phyloP scores from a whole-genome alignment of 2,329 filamentous ascomycete genomes.

The Hypoxylon sp. region DNA sequence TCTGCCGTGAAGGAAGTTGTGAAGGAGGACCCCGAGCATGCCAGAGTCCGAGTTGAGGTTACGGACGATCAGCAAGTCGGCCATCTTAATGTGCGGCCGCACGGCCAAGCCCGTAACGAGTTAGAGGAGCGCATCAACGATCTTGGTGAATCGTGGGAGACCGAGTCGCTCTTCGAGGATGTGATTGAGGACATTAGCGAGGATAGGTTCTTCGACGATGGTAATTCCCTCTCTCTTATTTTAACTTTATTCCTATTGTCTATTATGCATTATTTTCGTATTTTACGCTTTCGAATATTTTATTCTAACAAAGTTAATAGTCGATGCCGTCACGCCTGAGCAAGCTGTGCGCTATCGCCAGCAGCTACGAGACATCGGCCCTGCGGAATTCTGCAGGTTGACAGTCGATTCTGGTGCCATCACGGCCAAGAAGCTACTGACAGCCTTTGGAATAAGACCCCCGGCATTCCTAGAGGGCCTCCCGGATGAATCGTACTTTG shows the following conservation, averaged over 20 bases:
- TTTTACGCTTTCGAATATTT: conserved; percentile 15
- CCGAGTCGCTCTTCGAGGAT: conserved; percentile 75
- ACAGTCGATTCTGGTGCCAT: conserved; percentile 79
- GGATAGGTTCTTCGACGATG: conserved; percentile 62
- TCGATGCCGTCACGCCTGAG: conserved; percentile 62
- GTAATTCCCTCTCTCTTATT: conserved; percentile 55
- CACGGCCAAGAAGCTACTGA: conserved; percentile 85
- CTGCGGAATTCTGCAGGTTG: conserved; percentile 80
- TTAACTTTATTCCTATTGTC: conserved; percentile 16
- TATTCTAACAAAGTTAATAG: conserved; percentile 44
- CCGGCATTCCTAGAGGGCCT: conserved; percentile 80
- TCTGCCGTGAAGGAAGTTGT: conserved; percentile 6
- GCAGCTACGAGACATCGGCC: conserved; percentile 82
- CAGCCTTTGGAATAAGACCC: conserved; percentile 84
- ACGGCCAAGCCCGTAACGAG: conserved; percentile 53
- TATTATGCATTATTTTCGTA: not conserved
- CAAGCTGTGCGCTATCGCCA: conserved; percentile 79
- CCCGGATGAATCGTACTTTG: conserved; percentile 81
- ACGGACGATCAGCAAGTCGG: conserved; percentile 38
- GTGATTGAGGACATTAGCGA: conserved; percentile 71
- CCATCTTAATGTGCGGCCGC: conserved; percentile 35
- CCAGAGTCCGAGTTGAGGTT: conserved; percentile 35
- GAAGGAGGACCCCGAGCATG: conserved; percentile 12
- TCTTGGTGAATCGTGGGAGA: conserved; percentile 72
- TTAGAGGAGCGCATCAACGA: conserved; percentile 68